Base-by-base conservation (phyloP, 1,284 basidiomycete species). In the Laetiporus sulphureus region DNA sequence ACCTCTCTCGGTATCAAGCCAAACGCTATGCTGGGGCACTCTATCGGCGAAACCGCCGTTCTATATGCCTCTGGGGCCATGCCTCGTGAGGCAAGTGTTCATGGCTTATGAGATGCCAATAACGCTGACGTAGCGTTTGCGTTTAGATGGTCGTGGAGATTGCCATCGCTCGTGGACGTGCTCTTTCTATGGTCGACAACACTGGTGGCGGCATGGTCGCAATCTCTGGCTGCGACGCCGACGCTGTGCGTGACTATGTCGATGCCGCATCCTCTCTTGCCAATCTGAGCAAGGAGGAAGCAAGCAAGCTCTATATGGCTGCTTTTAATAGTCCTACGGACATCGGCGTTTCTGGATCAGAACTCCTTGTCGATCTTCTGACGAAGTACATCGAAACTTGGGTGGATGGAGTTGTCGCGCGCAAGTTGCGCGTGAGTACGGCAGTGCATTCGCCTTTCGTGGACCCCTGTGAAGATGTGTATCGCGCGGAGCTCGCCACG, bases 61-160 rank as follows among this genome's bases (percentile, higher is more conserved):
- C 38, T 71, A 3, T 72, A 71, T 44, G 66, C 67, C 0, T 68
- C 64, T 4, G 70, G 69, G 4, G 63, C 69, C 4, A 60, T 53
- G 4, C 44, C 65, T 0, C 25, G 38, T 13, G 38, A 39, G 4
- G 38, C 32, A 22, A 20, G 38, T 31, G 27, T 32, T 10, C 19
- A 27, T 23, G 6, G 6, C 16, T 23, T 10, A 5, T 36, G 10
- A 8, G 5, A 36, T 16, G 7, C 16, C 11, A 8, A 36, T 20
- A 8, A 36, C 6, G 16, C 21, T 12, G 11, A 20, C 34, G 5
- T 10, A 36, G 7, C 11, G 16, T 20, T 12, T 36, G 34, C 34
- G 5, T 19, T 41, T 1, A 64, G 5, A 60, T 70, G 60, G 66
- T 64, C 2, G 38, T 73, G 13, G 53, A 69, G 48, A 39, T 72